Evolutionary conservation across 768 basidiomycete species (phyloP).

Genomic region (Tulasnella sp.): DNA sequence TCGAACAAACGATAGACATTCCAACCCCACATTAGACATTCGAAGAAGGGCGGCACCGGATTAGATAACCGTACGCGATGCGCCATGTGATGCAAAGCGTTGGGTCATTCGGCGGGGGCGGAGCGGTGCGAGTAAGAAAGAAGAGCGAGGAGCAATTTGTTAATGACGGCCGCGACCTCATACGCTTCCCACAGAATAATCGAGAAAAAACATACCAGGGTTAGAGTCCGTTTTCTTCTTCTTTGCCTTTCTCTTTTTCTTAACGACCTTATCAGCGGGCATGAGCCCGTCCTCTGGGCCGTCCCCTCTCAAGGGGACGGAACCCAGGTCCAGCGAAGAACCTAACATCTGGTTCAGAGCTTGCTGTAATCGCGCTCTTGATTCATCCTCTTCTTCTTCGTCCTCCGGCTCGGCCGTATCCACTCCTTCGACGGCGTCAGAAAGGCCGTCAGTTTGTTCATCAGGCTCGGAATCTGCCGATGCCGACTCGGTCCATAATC

Average conservation of each 20-base stretch:
- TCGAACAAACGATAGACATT: neutral
- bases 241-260: slow-evolving; percentile 16
- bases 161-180: neutral
- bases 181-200: slow-evolving; percentile 11
- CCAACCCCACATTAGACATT: slow-evolving; percentile 9
- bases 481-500: neutral
- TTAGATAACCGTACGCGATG: slow-evolving; percentile 10
- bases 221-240: slow-evolving; percentile 1
- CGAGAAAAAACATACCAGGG: slow-evolving; percentile 11
- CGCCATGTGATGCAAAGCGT: neutral
- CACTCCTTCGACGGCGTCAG: neutral
- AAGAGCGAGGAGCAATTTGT: slow-evolving; percentile 8
- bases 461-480: slow-evolving; percentile 1
- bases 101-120: neutral
- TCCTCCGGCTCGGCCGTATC: slow-evolving; percentile 11
- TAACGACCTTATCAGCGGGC: slow-evolving; percentile 8
- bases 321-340: neutral
- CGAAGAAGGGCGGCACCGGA: slow-evolving; percentile 7
- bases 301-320: neutral
- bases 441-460: neutral
- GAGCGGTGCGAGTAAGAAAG: neutral
- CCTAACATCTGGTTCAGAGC: slow-evolving; percentile 4
- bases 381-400: slow-evolving; percentile 1
- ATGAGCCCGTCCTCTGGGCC: neutral
- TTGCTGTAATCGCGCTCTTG: neutral